phyloP scores from a whole-genome alignment of 192 early-diverging fungal genomes.

The Backusella luteola region DNA sequence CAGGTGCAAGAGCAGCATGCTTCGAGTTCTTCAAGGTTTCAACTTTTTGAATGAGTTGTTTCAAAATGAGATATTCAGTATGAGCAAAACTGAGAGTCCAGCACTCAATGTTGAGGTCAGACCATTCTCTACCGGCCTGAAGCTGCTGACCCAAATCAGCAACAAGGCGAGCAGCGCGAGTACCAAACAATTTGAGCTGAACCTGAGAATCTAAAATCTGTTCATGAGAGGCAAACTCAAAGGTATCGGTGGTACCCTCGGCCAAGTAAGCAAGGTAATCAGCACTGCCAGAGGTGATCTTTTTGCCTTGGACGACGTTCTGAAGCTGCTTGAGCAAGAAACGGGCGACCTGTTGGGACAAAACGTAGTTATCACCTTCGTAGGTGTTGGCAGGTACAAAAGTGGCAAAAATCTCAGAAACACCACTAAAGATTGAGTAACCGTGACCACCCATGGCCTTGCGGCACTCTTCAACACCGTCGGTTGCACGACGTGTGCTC shows the following conservation, averaged over 20 bases:
- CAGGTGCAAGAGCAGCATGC: conserved; percentile 24
- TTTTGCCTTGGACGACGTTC: conserved; percentile 36
- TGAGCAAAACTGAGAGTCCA: conserved; percentile 70
- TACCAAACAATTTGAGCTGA: conserved; percentile 66
- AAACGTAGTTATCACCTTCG: conserved; percentile 71
- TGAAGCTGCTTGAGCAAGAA: conserved; percentile 68
- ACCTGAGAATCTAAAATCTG: conserved; percentile 51
- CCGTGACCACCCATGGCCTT: conserved; percentile 75
- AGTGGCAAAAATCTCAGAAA: conserved; percentile 60
- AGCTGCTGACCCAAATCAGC: conserved; percentile 56
- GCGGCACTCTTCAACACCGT: conserved; percentile 69
- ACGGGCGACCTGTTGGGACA: conserved; percentile 70
- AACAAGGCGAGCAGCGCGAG: conserved; percentile 65
- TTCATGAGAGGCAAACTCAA: conserved; percentile 8
- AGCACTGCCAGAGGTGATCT: conserved; percentile 31
- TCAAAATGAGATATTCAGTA: conserved; percentile 68
- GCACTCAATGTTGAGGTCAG: conserved; percentile 70
- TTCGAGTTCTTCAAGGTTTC: conserved; percentile 9
- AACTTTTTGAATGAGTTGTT: conserved; percentile 54
- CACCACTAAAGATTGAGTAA: conserved; percentile 66
- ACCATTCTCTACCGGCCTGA: conserved; percentile 55
- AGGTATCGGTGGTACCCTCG: conserved; percentile 25
- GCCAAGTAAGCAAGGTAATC: conserved; percentile 34
- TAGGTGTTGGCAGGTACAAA: conserved; percentile 56
- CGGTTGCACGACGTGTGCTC: conserved; percentile 53